Percentiles rank a stretch among this genome's conserved stretches.
Conservation (phyloP, 2,329 filamentous ascomycete genomes). For the Phyllosticta citriasiana region DNA sequence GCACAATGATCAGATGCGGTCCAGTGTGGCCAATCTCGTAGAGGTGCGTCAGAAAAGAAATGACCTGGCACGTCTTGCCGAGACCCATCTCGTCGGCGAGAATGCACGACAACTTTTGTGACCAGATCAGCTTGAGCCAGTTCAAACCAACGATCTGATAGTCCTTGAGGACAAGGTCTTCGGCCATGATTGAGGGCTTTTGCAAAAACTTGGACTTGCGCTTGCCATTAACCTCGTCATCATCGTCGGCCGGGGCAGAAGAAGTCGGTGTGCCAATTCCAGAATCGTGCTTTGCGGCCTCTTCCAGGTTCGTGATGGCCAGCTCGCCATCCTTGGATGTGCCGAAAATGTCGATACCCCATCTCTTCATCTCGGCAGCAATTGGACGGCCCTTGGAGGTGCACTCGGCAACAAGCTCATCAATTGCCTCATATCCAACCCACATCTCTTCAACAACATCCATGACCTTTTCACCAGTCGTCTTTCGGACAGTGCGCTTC, state of each 20-base stretch:
- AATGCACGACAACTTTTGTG: conserved; percentile 73
- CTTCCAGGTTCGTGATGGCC: conserved; percentile 46
- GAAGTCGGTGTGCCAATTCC: conserved; percentile 55
- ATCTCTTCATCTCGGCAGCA: conserved; percentile 53
- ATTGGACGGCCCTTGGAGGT: conserved; percentile 61
- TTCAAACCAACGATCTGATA: conserved; percentile 93
- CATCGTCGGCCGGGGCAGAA: conserved; percentile 25
- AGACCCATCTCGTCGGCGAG: conserved; percentile 93
- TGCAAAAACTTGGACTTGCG: conserved; percentile 38
- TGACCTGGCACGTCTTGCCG: conserved; percentile 95
- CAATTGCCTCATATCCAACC: conserved; percentile 70
- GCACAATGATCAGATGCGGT: conserved; percentile 78
- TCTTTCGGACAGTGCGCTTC: conserved; percentile 27
- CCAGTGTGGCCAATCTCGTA: conserved; percentile 58
- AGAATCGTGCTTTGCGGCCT: conserved; percentile 42
- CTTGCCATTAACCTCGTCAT: conserved; percentile 31
- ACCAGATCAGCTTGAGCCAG: conserved; percentile 80
- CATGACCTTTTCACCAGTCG: conserved; percentile 56
- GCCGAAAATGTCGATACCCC: conserved; percentile 55
- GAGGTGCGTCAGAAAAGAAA: conserved; percentile 79
- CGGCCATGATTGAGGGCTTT: conserved; percentile 70
- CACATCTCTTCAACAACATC: conserved; percentile 64
- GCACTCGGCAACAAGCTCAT: conserved; percentile 68
- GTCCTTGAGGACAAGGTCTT: conserved; percentile 71
- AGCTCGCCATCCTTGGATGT: conserved; percentile 50